Conservation (phyloP, 257 asterid species). For the Solanum virginianum region DNA sequence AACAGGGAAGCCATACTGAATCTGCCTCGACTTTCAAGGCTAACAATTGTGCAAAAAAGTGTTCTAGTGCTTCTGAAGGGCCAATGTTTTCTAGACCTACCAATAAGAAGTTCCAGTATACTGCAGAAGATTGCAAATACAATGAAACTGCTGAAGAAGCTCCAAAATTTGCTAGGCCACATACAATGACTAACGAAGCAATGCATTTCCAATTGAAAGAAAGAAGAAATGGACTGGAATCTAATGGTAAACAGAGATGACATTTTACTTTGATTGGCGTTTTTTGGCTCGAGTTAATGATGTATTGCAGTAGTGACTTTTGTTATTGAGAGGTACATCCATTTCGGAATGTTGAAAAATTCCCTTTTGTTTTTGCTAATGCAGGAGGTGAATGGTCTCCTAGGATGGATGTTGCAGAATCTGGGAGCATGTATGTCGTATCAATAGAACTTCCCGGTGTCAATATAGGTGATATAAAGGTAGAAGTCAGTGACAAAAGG, state of each 20-base stretch:
- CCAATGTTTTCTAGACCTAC: constrained; percentile 61
- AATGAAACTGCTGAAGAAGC: constrained; percentile 19
- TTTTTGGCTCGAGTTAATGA: neutral
- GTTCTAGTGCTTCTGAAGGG: constrained; percentile 12
- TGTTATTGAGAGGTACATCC: neutral
- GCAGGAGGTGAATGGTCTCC: constrained; percentile 43
- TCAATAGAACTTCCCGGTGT: constrained; percentile 75
- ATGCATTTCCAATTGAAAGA: constrained; percentile 9
- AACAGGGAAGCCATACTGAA: constrained; percentile 31
- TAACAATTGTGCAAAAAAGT: constrained; percentile 4
- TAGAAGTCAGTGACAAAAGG: constrained; percentile 54
- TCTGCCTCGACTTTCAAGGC: constrained; percentile 21
- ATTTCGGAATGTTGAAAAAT: neutral
- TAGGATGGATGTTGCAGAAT: constrained; percentile 65
- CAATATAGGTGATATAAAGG: constrained; percentile 32
- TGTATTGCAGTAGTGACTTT: neutral
- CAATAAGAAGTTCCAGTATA: constrained; percentile 9
- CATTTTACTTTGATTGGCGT: neutral
- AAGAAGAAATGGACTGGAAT: constrained; percentile 7
- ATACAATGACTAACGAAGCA: neutral
- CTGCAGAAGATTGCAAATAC: constrained; percentile 16
- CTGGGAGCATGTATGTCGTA: constrained; percentile 37
- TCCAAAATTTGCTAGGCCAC: constrained; percentile 52
- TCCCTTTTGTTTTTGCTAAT: neutral
- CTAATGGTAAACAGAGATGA: constrained; percentile 22